phyloP scores from a whole-genome alignment of 2,329 filamentous ascomycete species.

The Aureobasidium namibiae region DNA sequence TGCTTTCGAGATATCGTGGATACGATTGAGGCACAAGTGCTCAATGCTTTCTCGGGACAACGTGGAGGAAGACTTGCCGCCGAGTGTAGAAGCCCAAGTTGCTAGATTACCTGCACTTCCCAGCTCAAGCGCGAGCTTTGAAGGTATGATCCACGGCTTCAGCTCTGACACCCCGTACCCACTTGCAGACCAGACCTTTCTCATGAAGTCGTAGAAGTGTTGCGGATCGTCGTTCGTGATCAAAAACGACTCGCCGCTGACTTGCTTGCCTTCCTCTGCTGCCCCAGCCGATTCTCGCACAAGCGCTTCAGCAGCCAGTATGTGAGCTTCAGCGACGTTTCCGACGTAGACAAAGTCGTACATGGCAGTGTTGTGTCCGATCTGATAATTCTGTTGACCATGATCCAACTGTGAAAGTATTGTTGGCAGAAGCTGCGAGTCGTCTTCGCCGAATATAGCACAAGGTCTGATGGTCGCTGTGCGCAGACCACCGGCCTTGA shows the following conservation, averaged over 20 bases:
- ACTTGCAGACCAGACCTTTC: not conserved
- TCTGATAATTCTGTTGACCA: not conserved
- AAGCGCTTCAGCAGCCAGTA: not conserved
- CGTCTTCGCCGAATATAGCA: not conserved
- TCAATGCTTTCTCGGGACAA: not conserved
- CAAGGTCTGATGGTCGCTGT: not conserved
- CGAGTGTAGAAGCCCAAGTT: not conserved
- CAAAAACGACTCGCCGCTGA: not conserved
- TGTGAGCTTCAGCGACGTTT: not conserved
- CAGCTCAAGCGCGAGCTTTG: not conserved
- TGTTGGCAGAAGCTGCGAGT: not conserved
- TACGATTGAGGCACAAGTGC: not conserved
- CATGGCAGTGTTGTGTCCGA: not conserved
- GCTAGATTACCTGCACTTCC: not conserved
- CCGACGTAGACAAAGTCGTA: not conserved
- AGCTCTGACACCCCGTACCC: not conserved
- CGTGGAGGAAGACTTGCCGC: not conserved
- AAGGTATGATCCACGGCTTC: not conserved
- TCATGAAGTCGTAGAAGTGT: not conserved
- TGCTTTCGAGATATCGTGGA: not conserved
- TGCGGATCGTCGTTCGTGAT: not conserved
- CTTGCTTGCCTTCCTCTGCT: not conserved
- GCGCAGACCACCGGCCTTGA: not conserved
- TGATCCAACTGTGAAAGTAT: not conserved
- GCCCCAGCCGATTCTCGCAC: not conserved